Conservation (phyloP, 108 stramenopile species). For the Cylindrotheca fusiformis region DNA sequence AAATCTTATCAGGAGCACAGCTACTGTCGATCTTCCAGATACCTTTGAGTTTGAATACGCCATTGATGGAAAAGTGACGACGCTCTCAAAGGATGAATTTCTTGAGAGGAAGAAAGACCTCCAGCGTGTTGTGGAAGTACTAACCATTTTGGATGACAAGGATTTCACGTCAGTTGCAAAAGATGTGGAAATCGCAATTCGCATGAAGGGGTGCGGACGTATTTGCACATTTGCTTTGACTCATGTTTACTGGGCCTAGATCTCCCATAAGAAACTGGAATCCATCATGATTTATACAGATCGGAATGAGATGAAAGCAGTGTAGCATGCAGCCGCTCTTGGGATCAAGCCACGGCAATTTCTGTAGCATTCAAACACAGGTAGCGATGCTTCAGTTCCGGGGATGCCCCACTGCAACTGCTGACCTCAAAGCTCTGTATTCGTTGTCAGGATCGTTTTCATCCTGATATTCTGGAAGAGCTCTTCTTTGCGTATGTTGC, state of each 20-base stretch:
- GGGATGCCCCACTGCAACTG: too few relatives aligned
- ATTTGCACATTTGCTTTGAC: constrained; percentile 43
- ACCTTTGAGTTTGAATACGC: constrained; percentile 67
- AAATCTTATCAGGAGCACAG: constrained; percentile 17
- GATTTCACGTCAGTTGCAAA: constrained; percentile 33
- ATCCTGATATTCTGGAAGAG: too few relatives aligned
- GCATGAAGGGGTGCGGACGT: constrained; percentile 47
- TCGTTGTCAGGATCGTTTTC: too few relatives aligned
- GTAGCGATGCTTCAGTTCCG: too few relatives aligned
- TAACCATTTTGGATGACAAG: constrained; percentile 63
- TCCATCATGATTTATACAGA: too few relatives aligned
- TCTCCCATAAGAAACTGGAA: too few relatives aligned
- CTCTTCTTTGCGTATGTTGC: too few relatives aligned
- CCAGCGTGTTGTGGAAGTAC: constrained; percentile 39
- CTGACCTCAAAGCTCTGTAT: too few relatives aligned
- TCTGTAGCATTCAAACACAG: too few relatives aligned
- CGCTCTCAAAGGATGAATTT: constrained; percentile 42
- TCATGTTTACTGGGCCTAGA: constrained; percentile 73
- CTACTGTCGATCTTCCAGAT: constrained; percentile 44
- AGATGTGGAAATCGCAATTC: constrained; percentile 65
- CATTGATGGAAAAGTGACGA: constrained; percentile 53
- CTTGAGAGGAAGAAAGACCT: constrained; percentile 24
- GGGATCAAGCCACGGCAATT: too few relatives aligned
- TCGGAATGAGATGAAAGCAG: too few relatives aligned
- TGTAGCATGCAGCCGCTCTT: too few relatives aligned